phyloP scores from a whole-genome alignment of 106 monocot genomes.

The Alisma plantagoaquatica region DNA sequence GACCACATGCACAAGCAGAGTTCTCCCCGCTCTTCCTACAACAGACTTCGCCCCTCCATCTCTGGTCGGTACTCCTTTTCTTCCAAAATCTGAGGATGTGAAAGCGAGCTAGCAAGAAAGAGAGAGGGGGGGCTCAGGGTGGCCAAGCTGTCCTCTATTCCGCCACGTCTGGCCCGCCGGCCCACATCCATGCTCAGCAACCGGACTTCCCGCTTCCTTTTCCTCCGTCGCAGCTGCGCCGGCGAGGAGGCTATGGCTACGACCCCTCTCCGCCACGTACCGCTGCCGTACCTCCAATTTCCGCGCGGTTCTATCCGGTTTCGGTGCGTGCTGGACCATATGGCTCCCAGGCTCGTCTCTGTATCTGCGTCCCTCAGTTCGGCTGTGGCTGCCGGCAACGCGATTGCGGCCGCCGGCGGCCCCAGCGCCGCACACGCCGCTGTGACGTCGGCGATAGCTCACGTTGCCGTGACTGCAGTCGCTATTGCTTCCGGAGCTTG shows the following conservation, averaged over 20 bases:
- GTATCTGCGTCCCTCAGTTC: slow-evolving; percentile 29
- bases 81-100: no score
- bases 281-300: neutral
- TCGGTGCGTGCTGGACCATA: slow-evolving; percentile 15
- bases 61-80: no score
- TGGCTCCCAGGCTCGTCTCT: slow-evolving; percentile 19
- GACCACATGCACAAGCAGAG: no score
- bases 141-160: no score
- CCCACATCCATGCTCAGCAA: slow-evolving; percentile 26
- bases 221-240: no score
- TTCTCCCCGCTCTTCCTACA: no score
- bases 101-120: no score
- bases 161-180: slow-evolving; percentile 11
- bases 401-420: slow-evolving; percentile 41
- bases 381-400: slow-evolving; percentile 30
- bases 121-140: no score
- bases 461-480: slow-evolving; percentile 83
- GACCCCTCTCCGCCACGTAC: slow-evolving; percentile 1
- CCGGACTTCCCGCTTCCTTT: no score
- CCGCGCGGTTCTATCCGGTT: slow-evolving; percentile 1
- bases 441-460: slow-evolving; percentile 67
- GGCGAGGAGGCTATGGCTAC: no score
- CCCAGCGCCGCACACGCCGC: slow-evolving; percentile 48
- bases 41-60: no score
- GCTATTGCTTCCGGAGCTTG: slow-evolving; percentile 97